Evolutionary conservation across 176 grass and related monocot species (phyloP).

Genomic region (Oryza coarctata): DNA sequence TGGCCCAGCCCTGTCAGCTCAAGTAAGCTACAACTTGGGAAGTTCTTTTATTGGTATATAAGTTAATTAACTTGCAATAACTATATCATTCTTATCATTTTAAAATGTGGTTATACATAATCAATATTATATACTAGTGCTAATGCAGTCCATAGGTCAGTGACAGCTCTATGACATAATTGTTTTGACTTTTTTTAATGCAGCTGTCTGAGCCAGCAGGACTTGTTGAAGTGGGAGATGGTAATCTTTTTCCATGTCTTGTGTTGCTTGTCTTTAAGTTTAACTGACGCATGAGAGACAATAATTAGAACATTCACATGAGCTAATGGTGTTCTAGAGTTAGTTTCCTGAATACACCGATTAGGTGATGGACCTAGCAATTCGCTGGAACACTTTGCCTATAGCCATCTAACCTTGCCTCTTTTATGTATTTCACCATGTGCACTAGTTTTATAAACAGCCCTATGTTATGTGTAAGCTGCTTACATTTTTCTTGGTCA

Average conservation of each 20-base stretch:
- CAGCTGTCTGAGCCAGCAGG: slow-evolving; percentile 96
- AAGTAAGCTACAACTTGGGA: slow-evolving; percentile 53
- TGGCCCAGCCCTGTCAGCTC: slow-evolving; percentile 67
- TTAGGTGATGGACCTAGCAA: neutral
- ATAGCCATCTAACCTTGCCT: neutral
- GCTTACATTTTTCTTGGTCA: neutral
- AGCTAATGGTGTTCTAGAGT: slow-evolving; percentile 1
- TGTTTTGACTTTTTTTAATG: slow-evolving; percentile 42
- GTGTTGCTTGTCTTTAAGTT: slow-evolving; percentile 17
- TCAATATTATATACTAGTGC: neutral
- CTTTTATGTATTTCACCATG: neutral
- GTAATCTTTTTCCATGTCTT: slow-evolving; percentile 50
- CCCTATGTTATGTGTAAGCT: neutral
- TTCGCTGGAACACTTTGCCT: neutral
- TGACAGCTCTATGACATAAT: slow-evolving; percentile 13
- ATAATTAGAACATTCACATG: neutral
- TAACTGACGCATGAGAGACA: neutral
- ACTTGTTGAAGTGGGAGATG: slow-evolving; percentile 69
- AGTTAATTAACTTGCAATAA: slow-evolving; percentile 1
- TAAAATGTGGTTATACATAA: neutral
- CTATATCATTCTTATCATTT: slow-evolving; percentile 1
- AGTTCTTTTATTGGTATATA: neutral
- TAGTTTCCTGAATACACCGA: neutral
- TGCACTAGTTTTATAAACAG: neutral
- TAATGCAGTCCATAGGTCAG: neutral